Evolutionary conservation across 23 red algal genomes (phyloP), one percentile per base, ranked within the genome.

Genomic region (Gracilaria vermiculophylla): DNA sequence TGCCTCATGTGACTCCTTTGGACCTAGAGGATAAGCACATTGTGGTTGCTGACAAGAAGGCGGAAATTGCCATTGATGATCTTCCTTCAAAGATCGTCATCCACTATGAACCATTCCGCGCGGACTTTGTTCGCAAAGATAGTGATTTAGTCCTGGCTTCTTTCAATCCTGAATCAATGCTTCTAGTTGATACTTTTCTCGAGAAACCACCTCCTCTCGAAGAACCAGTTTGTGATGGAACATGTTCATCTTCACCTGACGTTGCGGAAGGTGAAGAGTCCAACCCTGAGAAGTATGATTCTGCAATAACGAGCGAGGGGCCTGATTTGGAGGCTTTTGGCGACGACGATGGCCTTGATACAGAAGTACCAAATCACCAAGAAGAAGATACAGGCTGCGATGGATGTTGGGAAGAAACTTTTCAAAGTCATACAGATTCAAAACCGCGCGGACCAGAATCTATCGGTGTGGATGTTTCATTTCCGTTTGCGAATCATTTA

Each of bases 391-490:
- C 88, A 13, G 58, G 27, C 52, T 85, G 80, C 62, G 91, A 94
- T 57, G 91, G 79, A 1, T 94, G 78, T 20, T 82, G 80, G 60
- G 51, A 55, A n/a, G 91, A 83, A 49, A 50, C 47, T 23, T 87
- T 87, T 51, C 72, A 94, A 40, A 79, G 34, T 15, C 76, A 81
- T 45, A 77, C 73, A 23, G 96, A 92, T 55, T 83, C 87, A 13
- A 95, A 98, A 56, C 27, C 36, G 29, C 87, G 91, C 20, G 96
- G 86, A 32, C 78, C 83, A 10, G 87, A 92, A 56, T 89, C 96
- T n/a, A 72, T 98, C 32, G 82, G 77, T 5, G 81, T 83, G 15
- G 96, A 98, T 49, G 55, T 98, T 0, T 76, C 80, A 2, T 98
- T 98, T 93, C 96, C 96, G 23, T 74, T 87, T 43, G 89, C 88